phyloP scores from a whole-genome alignment of 1,139 yeast species.

The Saccharomyces hybrid region DNA sequence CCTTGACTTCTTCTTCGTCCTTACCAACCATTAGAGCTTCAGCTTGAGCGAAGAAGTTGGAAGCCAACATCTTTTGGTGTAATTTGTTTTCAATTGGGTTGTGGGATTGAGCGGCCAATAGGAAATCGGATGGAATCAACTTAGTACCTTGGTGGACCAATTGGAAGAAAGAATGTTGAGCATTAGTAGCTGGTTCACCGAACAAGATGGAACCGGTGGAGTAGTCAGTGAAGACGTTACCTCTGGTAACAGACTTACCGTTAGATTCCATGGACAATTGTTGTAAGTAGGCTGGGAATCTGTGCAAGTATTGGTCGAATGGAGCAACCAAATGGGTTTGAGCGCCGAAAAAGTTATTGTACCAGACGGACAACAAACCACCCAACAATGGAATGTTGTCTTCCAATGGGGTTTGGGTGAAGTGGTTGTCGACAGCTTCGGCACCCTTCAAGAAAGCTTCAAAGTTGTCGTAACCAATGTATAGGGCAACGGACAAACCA shows the following conservation, averaged over 20 bases:
- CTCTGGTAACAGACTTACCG: slow-evolving; percentile 95
- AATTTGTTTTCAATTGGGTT: slow-evolving; percentile 91
- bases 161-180: slow-evolving; percentile 99
- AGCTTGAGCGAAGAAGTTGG: slow-evolving; percentile 96
- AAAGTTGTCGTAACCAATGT: slow-evolving; percentile 92
- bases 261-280: slow-evolving; percentile 98
- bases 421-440: slow-evolving; percentile 92
- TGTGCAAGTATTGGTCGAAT: slow-evolving; percentile 94
- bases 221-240: slow-evolving; percentile 82
- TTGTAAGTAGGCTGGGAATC: slow-evolving; percentile 98
- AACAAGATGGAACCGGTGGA: slow-evolving; percentile 92
- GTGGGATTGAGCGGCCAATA: slow-evolving; percentile 94
- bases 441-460: slow-evolving; percentile 91
- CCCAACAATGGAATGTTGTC: slow-evolving; percentile 89
- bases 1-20: slow-evolving; percentile 70
- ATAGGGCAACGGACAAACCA: slow-evolving; percentile 90
- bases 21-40: slow-evolving; percentile 98
- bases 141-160: slow-evolving; percentile 98
- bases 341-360: slow-evolving; percentile 95
- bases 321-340: slow-evolving; percentile 98
- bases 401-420: slow-evolving; percentile 73
- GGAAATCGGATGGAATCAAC: slow-evolving; percentile 92
- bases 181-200: slow-evolving; percentile 98
- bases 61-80: slow-evolving; percentile 96
- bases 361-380: slow-evolving; percentile 92